Base-by-base conservation (phyloP, 305 asterid genomes). In the Andrographis paniculata region DNA sequence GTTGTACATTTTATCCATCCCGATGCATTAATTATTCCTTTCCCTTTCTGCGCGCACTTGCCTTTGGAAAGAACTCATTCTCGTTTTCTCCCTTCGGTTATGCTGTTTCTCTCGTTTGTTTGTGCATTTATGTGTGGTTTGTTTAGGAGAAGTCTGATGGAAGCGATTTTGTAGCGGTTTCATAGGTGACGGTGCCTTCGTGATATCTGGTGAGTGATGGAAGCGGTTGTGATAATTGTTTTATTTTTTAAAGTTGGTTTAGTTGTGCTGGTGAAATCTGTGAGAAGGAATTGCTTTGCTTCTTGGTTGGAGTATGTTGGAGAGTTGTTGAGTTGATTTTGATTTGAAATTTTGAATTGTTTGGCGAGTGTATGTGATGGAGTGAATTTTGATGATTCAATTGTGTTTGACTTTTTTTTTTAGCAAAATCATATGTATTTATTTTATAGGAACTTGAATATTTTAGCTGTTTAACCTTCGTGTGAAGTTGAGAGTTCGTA, bases 171-270 rank as follows among this genome's bases (percentile, higher is more conserved):
- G 36, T 6, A 45, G 27, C 55, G 53, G 55, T n/a, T 30, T 49
- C 55, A 44, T 33, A 40, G 67, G 70, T 23, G 70, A 45, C 70
- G 56, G 57, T 51, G 17, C 53, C 38, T 53, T 28, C 58, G 56
- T 24, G 74, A 70, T 70, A 64, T 50, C 41, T 51, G 64, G 74
- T 63, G 64, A 51, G 67, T 59, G n/a, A n/a, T n/a, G n/a, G n/a
- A n/a, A n/a, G n/a, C n/a, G 50, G 40, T 44, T 52, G 23, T 17
- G 7, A 6, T 20, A 24, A 39, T 43, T 30, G 33, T n/a, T 46
- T 18, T 21, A 45, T 50, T 39, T 40, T 15, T 54, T 24, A 17
- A 39, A 47, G 22, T 59, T 48, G 14, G 55, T 60, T 57, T 49
- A 19, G 56, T 30, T 42, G 20, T 37, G 23, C 53, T 36, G 46